Base-by-base conservation (phyloP, 495 filamentous ascomycete genomes). In the Clohesyomyces aquaticus region DNA sequence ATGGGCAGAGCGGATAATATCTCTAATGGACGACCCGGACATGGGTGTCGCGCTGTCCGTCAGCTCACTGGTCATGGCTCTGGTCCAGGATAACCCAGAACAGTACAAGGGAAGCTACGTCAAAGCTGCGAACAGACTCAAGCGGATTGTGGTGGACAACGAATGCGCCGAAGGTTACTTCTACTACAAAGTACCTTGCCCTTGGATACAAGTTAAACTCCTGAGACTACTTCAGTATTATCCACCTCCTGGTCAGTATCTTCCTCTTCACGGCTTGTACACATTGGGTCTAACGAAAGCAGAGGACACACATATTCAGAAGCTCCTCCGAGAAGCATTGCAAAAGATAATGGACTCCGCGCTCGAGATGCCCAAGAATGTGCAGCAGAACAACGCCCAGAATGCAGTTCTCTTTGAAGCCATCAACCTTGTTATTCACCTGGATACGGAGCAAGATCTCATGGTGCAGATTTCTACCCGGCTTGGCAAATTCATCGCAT, bases 301-400 rank as follows among this genome's bases (percentile, higher is more conserved):
- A 94, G 93, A 96, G 68, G 95, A 99, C 71, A 91, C 87, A 63
- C 90, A 95, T 73, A 87, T 96, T 23, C 89, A 93, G 51, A 87
- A 90, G 42, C 87, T 98, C 71, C 96, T 99, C 51, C 88, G 95
- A 28, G 90, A 96, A 67, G 94, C 93, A 4, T 76, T 98, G 22
- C 87, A 93, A 72, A 90, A 88, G 69, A 95, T 96, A 16, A 83
- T 99, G 71, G 88, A 97, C 70, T 77, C 88, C 32, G 94, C 94
- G 1, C 85, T 96, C 80, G 91, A 96, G 66, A 90, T 91, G 70
- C 93, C 91, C 12, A 99, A 98, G 78, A 98, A 99, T 67, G 95
- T 98, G 16, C 95, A 99, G 77, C 94, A 99, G 73, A 99, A 99
- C 73, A 99, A 99, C 76, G 95, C 95, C 0, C 95, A 98, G 71